Base-by-base conservation (phyloP, 2,329 filamentous ascomycete species). In the Monilinia polystroma region DNA sequence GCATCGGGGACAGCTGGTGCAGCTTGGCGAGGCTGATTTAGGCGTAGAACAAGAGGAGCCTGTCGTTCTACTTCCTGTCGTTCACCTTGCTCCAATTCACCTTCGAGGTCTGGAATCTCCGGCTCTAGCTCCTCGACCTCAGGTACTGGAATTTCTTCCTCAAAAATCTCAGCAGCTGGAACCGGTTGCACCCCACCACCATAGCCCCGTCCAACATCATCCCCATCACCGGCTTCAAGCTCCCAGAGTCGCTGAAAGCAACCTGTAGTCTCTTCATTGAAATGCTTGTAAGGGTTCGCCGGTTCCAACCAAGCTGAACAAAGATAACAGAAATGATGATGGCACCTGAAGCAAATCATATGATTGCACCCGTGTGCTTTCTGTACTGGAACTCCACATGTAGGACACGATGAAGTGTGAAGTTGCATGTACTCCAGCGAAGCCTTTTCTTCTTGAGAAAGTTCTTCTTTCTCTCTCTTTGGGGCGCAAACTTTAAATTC, bases 301-400 rank as follows among this genome's bases (percentile, higher is more conserved):
- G 90, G 86, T 66, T 89, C 85, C 53, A 99, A 83, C 90, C 92
- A 98, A n/a, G 88, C 84, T 0, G 90, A 90, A 76, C 95, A 98
- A 1, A 98, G 84, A 73, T 98, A 98, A 80, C 95, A 99, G 77
- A 97, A 98, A 77, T 98, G 94, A 2, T 92, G 90, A 63, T 89
- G 84, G 81, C 95, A 99, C 70, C 91, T 88, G 77, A 90, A 92
- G 79, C 94, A 97, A 60, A 89, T 91, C 93, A 98, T 98, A 78
- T 97, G 93, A 78, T 97, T 97, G 82, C 95, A 99, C 51, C 95
- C 95, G 75, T 91, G 88, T 1, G 90, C 92, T 81, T 99, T 99
- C 76, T 97, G 92, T 29, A 89, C 90, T 0, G 92, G 92, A 0
- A 90, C 89, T 41, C 83, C 87, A 79, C 95, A 99, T 4, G 92